A percentile compares a stretch with the other conserved stretches of the same genome.
These are phyloP conservation scores for Oenanthe javanica DNA, from an alignment of 140 eudicot genomes.

Conservation along the genomic window DNA sequence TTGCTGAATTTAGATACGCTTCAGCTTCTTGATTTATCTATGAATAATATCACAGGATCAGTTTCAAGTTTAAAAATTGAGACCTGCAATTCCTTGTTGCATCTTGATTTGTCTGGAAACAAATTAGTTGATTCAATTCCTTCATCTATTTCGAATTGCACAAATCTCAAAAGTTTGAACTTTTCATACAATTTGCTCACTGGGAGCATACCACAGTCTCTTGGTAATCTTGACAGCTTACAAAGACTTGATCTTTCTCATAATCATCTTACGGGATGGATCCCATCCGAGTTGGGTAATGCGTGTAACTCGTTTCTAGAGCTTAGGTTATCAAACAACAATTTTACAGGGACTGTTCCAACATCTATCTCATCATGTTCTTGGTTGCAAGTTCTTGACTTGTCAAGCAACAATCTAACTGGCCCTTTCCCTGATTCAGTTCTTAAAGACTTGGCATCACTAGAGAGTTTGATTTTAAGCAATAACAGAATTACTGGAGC, in stretches of 20 bases:
- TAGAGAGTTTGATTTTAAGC: constrained; percentile 50
- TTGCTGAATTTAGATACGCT: constrained; percentile 36
- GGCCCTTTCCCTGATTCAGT: constrained; percentile 59
- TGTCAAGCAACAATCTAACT: constrained; percentile 65
- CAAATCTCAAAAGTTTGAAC: constrained; percentile 47
- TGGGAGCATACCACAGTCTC: constrained; percentile 49
- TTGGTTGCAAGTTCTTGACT: constrained; percentile 69
- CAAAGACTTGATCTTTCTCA: constrained; percentile 71
- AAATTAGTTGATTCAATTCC: constrained; percentile 50
- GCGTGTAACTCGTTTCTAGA: constrained; percentile 50
- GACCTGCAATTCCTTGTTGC: constrained; percentile 31
- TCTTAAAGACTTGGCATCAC: constrained; percentile 43
- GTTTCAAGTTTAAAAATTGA: constrained; percentile 28
- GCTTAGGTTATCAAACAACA: constrained; percentile 54
- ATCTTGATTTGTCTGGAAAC: constrained; percentile 55
- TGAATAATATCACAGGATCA: constrained; percentile 37
- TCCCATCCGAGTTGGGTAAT: constrained; percentile 61
- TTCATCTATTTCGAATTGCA: constrained; percentile 45
- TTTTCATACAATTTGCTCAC: constrained; percentile 52
- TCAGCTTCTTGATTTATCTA: constrained; percentile 50
- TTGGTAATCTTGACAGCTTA: constrained; percentile 42
- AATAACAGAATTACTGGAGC: constrained; percentile 58
- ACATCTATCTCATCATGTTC: constrained; percentile 54
- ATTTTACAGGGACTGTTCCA: constrained; percentile 64
- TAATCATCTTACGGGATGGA: constrained; percentile 68